Percentiles rank a stretch among this genome's conserved stretches.
Conservation (phyloP, 2,329 filamentous ascomycete species). For the Amylocarpus encephaloides region DNA sequence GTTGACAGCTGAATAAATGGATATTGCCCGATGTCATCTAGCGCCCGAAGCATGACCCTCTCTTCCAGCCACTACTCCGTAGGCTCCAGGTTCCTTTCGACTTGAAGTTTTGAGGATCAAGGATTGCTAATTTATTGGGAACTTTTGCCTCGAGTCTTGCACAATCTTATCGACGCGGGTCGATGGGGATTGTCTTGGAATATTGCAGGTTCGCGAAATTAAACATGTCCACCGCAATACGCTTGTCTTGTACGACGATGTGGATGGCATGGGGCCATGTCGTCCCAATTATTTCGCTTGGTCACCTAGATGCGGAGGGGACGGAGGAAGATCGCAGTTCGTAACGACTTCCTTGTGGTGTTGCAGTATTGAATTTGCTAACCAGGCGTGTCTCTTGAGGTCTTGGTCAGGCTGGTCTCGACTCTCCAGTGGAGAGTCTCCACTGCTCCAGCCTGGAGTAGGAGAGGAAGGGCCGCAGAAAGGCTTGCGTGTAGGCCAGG, state of each 20-base stretch:
- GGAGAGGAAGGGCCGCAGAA: background rate
- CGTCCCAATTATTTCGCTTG: conserved; percentile 1
- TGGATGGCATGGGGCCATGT: background rate
- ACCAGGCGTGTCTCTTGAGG: background rate
- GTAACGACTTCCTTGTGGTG: conserved; percentile 1
- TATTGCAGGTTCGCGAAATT: background rate
- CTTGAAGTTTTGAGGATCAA: background rate
- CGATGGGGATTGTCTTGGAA: background rate
- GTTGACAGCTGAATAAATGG: background rate
- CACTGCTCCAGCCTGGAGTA: too few species aligned
- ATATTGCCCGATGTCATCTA: background rate
- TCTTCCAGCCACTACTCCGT: too few species aligned
- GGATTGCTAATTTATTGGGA: conserved; percentile 6
- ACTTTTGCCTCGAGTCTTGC: background rate
- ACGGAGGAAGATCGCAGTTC: background rate
- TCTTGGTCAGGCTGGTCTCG: too few species aligned
- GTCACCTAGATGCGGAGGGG: background rate
- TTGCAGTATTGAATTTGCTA: conserved; percentile 11
- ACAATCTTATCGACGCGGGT: background rate
- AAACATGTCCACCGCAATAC: background rate
- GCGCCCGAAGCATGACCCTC: background rate
- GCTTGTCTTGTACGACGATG: conserved; percentile 8
- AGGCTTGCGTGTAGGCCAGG: background rate
- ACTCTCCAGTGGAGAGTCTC: too few species aligned
- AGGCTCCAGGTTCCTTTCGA: too few species aligned